phyloP scores from a whole-genome alignment of 2,329 filamentous ascomycete genomes.

The Myriangium duriaei region DNA sequence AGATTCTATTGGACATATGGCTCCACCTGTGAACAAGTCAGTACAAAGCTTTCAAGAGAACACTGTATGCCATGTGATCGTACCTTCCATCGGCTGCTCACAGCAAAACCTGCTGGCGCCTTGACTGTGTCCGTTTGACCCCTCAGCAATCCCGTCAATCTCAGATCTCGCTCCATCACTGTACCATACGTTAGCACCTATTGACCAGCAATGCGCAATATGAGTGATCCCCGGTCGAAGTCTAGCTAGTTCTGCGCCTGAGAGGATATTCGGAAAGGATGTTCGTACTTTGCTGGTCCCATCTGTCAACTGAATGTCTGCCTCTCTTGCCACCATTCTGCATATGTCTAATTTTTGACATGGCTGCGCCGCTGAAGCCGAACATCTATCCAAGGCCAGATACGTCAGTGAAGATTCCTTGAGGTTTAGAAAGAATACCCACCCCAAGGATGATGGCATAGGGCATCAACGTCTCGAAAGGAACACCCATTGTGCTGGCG shows the following conservation, averaged over 20 bases:
- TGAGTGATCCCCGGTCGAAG: too few relatives aligned
- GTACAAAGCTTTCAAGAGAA: not conserved
- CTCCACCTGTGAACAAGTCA: slow-evolving; percentile 7
- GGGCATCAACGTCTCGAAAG: slow-evolving; percentile 52
- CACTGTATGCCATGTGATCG: too few relatives aligned
- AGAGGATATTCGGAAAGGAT: too few relatives aligned
- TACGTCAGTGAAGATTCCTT: slow-evolving; percentile 11
- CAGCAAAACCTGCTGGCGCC: slow-evolving; percentile 50
- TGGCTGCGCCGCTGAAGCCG: slow-evolving; percentile 44
- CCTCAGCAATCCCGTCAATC: slow-evolving; percentile 48
- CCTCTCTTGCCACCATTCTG: slow-evolving; percentile 51
- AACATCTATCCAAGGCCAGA: slow-evolving; percentile 40
- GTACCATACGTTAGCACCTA: slow-evolving; percentile 11
- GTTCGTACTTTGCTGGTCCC: slow-evolving; percentile 46
- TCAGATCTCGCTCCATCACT: slow-evolving; percentile 57
- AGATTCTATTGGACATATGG: slow-evolving; percentile 4
- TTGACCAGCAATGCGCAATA: too few relatives aligned
- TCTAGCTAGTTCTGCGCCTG: too few relatives aligned
- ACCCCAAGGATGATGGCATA: slow-evolving; percentile 52
- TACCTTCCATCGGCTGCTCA: slow-evolving; percentile 58
- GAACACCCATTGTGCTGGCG: slow-evolving; percentile 47
- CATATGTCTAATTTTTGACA: slow-evolving; percentile 45
- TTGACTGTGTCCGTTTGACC: slow-evolving; percentile 48
- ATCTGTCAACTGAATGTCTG: slow-evolving; percentile 48
- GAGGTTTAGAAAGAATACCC: slow-evolving; percentile 23